Evolutionary conservation across 441 rosid genomes (phyloP).

Genomic region (Lepidium campestre): DNA sequence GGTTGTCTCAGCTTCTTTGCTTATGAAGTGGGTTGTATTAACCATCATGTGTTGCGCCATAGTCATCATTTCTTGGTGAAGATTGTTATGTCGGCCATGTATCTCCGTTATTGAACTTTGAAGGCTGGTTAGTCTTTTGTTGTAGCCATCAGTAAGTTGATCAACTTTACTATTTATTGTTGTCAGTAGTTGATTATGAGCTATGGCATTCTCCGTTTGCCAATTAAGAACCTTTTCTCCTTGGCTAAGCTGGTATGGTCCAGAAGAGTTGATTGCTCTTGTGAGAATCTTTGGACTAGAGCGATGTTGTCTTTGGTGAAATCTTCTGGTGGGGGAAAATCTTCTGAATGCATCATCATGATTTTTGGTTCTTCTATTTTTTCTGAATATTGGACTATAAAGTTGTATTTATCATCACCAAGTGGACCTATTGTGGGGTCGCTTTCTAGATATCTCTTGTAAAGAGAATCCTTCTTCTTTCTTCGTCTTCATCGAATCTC

Average conservation of each 20-base stretch:
- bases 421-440: background rate
- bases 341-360: background rate
- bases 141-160: background rate
- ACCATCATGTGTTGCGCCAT: background rate
- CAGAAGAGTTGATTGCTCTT: background rate
- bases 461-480: no score
- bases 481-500: background rate
- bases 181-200: background rate
- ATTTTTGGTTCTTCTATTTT: background rate
- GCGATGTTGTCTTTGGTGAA: background rate
- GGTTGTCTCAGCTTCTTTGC: background rate
- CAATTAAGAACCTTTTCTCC: background rate
- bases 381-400: background rate
- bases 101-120: background rate
- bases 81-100: fast-evolving
- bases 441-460: background rate
- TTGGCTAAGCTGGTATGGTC: background rate
- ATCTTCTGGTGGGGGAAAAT: background rate
- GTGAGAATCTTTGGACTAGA: background rate
- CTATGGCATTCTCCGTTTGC: background rate
- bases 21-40: fast-evolving
- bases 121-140: background rate
- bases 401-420: no score
- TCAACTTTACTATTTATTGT: background rate
- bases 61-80: background rate